Evolutionary conservation across 176 grass and related monocot genomes (phyloP).

Genomic region (Oropetium thomaeum): DNA sequence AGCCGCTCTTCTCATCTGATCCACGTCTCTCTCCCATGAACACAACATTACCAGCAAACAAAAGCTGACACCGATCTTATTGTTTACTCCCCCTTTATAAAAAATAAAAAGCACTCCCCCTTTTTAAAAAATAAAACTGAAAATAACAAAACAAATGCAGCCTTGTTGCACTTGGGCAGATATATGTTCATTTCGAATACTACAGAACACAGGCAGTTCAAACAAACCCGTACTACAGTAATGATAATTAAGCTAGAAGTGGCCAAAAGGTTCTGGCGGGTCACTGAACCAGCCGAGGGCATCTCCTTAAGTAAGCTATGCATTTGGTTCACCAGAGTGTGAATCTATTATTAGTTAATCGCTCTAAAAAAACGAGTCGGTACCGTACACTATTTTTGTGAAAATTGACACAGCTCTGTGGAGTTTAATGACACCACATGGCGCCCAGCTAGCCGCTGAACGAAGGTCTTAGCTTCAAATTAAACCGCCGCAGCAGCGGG

Average conservation of each 20-base stretch:
- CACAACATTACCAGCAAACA: neutral
- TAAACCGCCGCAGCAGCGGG: neutral
- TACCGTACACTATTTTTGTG: neutral
- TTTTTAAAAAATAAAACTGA: neutral
- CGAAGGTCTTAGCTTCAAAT: neutral
- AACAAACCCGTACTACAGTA: neutral
- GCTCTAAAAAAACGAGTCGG: neutral
- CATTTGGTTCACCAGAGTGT: neutral
- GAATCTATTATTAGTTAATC: neutral
- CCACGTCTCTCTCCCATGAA: neutral
- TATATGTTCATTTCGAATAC: neutral
- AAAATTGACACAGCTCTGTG: neutral
- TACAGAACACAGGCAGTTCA: neutral
- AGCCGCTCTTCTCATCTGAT: neutral
- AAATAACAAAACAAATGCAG: too few species aligned
- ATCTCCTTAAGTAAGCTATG: too few species aligned
- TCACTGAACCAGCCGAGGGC: too few species aligned
- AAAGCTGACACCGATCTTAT: neutral
- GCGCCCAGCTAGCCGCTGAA: neutral
- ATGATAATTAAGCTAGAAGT: neutral
- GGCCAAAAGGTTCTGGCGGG: too few species aligned
- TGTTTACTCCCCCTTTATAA: too few species aligned
- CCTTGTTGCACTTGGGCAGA: too few species aligned
- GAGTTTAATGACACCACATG: conserved; percentile 43
- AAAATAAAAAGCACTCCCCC: too few species aligned